These are phyloP conservation scores for Fusarium sororula DNA, from an alignment of 2,329 filamentous ascomycete species.

Conservation along the genomic window DNA sequence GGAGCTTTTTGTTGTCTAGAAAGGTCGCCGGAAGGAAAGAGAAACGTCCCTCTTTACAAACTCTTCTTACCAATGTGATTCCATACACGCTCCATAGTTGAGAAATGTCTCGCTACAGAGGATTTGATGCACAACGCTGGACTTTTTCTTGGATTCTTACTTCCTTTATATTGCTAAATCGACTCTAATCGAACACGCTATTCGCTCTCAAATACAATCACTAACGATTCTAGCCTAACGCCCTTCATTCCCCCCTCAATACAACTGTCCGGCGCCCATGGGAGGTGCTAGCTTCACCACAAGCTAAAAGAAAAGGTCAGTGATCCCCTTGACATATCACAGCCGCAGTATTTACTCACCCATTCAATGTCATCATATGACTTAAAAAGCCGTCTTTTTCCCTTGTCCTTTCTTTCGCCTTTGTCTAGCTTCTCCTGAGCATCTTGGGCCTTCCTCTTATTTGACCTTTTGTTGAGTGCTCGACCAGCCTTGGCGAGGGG, in stretches of 20 bases:
- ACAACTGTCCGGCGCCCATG: not conserved
- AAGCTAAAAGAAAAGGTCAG: not conserved
- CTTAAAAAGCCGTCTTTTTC: not conserved
- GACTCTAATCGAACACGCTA: not conserved
- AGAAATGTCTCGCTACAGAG: not conserved
- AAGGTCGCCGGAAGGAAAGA: not conserved
- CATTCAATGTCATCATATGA: not conserved
- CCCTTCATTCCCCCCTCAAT: not conserved
- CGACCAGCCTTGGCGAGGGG: not conserved
- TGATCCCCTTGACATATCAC: not conserved
- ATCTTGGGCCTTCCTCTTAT: not conserved
- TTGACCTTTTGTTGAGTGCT: not conserved
- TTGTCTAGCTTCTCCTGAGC: not conserved
- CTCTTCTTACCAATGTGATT: not conserved
- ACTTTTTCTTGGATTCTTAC: not conserved
- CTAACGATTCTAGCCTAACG: rapidly evolving
- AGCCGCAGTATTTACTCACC: not conserved
- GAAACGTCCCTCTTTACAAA: not conserved
- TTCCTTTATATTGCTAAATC: not conserved
- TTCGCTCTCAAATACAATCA: rapidly evolving
- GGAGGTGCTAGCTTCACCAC: not conserved
- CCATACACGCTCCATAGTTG: too few species aligned
- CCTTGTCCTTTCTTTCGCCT: not conserved
- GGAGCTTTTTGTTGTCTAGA: not conserved
- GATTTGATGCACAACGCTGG: not conserved